Evolutionary conservation across 1,139 yeast genomes (phyloP), one percentile per base, ranked within the genome.

Genomic region (Wickerhamiella pararugosa): DNA sequence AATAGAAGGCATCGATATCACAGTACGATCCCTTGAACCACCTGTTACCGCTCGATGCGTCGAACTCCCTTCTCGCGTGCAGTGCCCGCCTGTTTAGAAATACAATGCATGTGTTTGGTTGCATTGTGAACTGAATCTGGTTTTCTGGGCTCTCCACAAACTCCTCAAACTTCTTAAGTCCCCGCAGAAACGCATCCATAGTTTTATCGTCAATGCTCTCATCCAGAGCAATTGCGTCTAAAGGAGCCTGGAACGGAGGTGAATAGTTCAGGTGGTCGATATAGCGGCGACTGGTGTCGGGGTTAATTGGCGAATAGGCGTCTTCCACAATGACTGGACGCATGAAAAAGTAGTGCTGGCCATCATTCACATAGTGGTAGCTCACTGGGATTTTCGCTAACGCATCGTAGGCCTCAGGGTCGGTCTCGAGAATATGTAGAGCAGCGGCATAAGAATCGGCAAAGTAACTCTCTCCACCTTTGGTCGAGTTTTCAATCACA

Each of bases 221-320:
- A n/a, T 46, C 50, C 3, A 57, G 48, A 2, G 54, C 53, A 26
- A 44, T 25, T 40, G 49, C 61, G 36, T 79, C 86, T 47, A 76
- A 73, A 0, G 92, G 92, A 0, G 84, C 92, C 54, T 82, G 93
- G 64, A 80, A 82, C 8, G 92, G 92, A 1, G 94, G 93, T 1
- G 92, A 75, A 56, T 81, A 82, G 53, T 79, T 80, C 31, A 80
- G 71, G 40, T 70, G 76, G 48, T 71, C 70, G 21, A 51, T 39
- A 2, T 51, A 47, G 21, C 56, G 51, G 32, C 53, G 56, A 4
- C 27, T 29, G 6, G 40, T 33, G 10, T 28, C 15, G 21, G 21
- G 21, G 36, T 34, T 29, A 8, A 25, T 6, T 11, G 36, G 36
- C 5, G 26, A 28, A 7, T 34, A 33, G 5, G 65, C 65, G 44